phyloP scores from a whole-genome alignment of 2,329 filamentous ascomycete species.

The Aspergillus costaricaensis region DNA sequence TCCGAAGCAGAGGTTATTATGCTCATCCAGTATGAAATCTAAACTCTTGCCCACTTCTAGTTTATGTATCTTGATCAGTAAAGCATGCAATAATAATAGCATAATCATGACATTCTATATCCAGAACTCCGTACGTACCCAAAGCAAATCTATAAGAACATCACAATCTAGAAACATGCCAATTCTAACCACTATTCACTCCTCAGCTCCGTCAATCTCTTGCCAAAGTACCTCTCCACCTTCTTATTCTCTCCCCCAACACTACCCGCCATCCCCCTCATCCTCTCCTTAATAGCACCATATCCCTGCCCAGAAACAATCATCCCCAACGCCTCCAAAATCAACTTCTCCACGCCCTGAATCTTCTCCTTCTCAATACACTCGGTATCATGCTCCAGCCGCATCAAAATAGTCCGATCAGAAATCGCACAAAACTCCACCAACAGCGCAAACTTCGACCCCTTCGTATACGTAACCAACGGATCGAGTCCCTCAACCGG shows the following conservation, averaged over 20 bases:
- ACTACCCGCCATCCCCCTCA: background rate
- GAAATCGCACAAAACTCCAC: conserved; percentile 2
- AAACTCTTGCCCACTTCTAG: too few relatives aligned
- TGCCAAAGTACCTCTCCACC: background rate
- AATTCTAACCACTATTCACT: background rate
- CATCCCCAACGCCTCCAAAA: background rate
- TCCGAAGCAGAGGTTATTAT: too few relatives aligned
- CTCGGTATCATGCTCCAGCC: background rate
- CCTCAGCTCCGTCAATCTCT: background rate
- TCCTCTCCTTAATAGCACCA: background rate
- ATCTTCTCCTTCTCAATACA: background rate
- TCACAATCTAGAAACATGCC: too few relatives aligned
- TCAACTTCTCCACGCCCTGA: background rate
- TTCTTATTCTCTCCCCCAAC: background rate
- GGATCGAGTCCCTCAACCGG: background rate
- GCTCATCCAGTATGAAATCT: too few relatives aligned
- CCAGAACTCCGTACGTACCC: too few relatives aligned
- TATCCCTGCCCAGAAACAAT: background rate
- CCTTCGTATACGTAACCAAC: conserved; percentile 1
- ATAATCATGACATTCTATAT: too few relatives aligned
- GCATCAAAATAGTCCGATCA: background rate
- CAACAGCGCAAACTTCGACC: conserved; percentile 11
- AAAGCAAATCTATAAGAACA: too few relatives aligned
- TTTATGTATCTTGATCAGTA: too few relatives aligned
- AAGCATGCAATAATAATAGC: too few relatives aligned